Base-by-base conservation (phyloP, 257 asterid genomes). In the Salvia rosmarinus region DNA sequence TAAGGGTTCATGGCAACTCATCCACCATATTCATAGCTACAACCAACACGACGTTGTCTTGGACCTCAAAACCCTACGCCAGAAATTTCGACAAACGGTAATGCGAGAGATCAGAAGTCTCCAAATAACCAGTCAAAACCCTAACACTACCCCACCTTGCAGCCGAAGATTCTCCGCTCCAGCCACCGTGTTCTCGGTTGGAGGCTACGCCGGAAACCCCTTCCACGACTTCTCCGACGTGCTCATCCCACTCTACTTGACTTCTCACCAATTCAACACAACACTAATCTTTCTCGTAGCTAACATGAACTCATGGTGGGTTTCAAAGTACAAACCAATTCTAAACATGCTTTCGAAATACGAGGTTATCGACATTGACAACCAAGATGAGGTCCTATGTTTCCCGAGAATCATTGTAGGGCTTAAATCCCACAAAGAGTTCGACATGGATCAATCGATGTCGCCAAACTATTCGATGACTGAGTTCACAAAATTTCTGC, bases 201-300 rank as follows among this genome's bases (percentile, higher is more conserved):
- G 80, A 28, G 89, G 92, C 14, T 78, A 84, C 72, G 52, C 85
- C 40, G 85, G 77, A 10, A 87, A 90, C 83, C 79, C 23, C 21
- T 90, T 78, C 84, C 96, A 90, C 70, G 90, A 73, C 56, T 86
- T 88, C 78, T 42, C 84, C 58, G 95, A 90, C 65, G 74, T 88
- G 12, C 51, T 90, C 62, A 60, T 84, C 28, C 95, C 92, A 1
- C 77, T 87, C 20, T 85, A 71, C 73, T 28, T 72, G 8, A 87
- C 95, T 0, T 75, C 89, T 9, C 76, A 49, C 0, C 71, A 51
- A 7, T 88, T 88, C 66, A 58, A 83, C 21, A 67, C 75, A 5
- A 73, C 64, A 2, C 82, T 83, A 0, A 60, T 78, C 4, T 80
- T 87, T 56, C 86, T 90, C 20, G 28, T 80, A 16, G 49, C 82